Evolutionary conservation across 345 rosid genomes (phyloP).

Genomic region (Brassica incana): DNA sequence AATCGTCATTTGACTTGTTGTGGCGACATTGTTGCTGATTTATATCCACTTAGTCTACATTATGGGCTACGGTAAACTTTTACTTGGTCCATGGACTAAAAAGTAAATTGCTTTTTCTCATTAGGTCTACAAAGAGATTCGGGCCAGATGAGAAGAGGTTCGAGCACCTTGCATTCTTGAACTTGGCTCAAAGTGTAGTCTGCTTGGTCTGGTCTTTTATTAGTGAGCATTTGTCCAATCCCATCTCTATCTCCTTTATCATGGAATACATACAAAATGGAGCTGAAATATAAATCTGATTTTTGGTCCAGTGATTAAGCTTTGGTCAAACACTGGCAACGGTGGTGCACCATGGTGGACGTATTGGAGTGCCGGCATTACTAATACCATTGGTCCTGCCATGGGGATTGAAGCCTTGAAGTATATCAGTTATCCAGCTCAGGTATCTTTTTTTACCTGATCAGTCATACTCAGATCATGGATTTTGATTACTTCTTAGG

Average conservation of each 20-base stretch:
- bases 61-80: background rate
- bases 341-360: slow-evolving; percentile 95
- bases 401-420: slow-evolving; percentile 94
- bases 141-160: slow-evolving; percentile 85
- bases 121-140: slow-evolving; percentile 87
- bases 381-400: slow-evolving; percentile 92
- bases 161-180: slow-evolving; percentile 85
- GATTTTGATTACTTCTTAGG: background rate
- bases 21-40: slow-evolving; percentile 12
- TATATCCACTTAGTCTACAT: background rate
- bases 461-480: background rate
- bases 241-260: background rate
- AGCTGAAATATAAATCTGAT: slow-evolving; percentile 1
- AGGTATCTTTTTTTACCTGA: slow-evolving; percentile 42
- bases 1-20: background rate
- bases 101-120: background rate
- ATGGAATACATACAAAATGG: background rate
- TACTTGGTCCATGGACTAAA: background rate
- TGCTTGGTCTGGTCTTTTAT: slow-evolving; percentile 89
- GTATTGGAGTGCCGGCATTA: slow-evolving; percentile 93
- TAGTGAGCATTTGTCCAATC: slow-evolving; percentile 49
- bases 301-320: slow-evolving; percentile 64
- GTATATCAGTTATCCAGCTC: slow-evolving; percentile 95
- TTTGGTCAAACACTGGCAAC: slow-evolving; percentile 65
- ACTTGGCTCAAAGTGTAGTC: slow-evolving; percentile 87